Base-by-base conservation (phyloP, 768 basidiomycete genomes). In the Tremella yokohamensis region DNA sequence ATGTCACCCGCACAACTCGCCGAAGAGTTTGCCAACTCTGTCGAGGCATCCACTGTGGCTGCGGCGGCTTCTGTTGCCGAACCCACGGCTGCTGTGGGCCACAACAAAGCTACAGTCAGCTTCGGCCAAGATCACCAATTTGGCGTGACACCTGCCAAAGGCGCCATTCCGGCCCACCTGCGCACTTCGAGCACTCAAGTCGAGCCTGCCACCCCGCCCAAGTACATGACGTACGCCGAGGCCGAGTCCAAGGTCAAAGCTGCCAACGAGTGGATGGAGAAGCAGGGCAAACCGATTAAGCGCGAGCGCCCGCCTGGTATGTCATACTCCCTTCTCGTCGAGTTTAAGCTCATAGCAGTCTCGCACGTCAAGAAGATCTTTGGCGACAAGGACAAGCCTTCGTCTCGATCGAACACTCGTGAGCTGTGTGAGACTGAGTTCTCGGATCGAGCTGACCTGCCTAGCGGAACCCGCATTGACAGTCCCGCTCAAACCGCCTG, bases 151-250 rank as follows among this genome's bases (percentile, higher is more conserved):
- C 66, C 70, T 16, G 58, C 62, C 40, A 68, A 66, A 40, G 25
- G 22, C 11, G 20, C 49, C 15, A 44, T 67, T 16, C 65, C 67
- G 4, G 57, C 40, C 16, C 72, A 73, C 58, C 52, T 69, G 3
- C 54, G 68, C 6, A 72, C 70, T 1, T 58, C 44, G 19, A 65
- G 61, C 1, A 64, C 62, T 18, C 69, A 71, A 50, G 72, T 72
- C 11, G 70, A 72, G 49, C 72, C 72, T 26, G 62, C 70, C 8
- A 71, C 72, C n/a, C 72, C 71, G 19, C 66, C 68, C 40, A 70
- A 73, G 49, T 73, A 67, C 63, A 65, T 68, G 61, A 70, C 61
- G 11, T 54, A 57, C 39, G 64, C 61, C 16, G 61, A 66, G 39
- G 68, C 68, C 12, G 68, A 65, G 40, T 65, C 64, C 34, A 60